A percentile compares a stretch with the other conserved stretches of the same genome.
Conservation (phyloP, 257 asterid species). For the Nicotiana sylvestris region DNA sequence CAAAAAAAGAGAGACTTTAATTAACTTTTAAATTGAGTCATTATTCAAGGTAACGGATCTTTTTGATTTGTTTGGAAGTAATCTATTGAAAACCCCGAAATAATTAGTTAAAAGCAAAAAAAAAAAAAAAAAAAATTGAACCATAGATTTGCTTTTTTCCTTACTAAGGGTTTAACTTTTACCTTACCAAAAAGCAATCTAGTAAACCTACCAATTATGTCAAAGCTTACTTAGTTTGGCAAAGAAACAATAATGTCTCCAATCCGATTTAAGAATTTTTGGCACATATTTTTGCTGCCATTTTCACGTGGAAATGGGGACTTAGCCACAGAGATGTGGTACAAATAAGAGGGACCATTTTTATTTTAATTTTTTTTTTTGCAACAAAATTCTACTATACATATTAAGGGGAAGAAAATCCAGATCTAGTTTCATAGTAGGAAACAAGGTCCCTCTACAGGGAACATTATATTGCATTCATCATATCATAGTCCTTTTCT, state of each 20-base stretch:
- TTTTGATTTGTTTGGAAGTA: neutral
- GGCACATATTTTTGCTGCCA: neutral
- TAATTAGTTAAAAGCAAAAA: neutral
- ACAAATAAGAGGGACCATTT: constrained; percentile 32
- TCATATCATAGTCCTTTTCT: constrained; percentile 1
- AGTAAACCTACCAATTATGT: neutral
- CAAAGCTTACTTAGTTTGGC: neutral
- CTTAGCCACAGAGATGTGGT: neutral
- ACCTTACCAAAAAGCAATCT: constrained; percentile 4
- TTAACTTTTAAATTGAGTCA: neutral
- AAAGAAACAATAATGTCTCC: neutral
- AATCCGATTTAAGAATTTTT: neutral
- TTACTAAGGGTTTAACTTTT: neutral
- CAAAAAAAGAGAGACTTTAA: no score
- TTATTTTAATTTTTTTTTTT: neutral
- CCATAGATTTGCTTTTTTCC: neutral
- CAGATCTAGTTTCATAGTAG: constrained; percentile 32
- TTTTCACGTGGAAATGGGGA: constrained; percentile 8
- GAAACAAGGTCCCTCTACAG: constrained; percentile 41
- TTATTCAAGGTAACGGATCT: neutral
- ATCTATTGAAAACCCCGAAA: neutral
- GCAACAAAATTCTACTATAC: neutral
- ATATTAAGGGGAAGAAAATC: neutral
- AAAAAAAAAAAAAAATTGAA: neutral
- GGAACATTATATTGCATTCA: constrained; percentile 26